Conservation (phyloP, 306 rosid genomes). For the Senna siamea region DNA sequence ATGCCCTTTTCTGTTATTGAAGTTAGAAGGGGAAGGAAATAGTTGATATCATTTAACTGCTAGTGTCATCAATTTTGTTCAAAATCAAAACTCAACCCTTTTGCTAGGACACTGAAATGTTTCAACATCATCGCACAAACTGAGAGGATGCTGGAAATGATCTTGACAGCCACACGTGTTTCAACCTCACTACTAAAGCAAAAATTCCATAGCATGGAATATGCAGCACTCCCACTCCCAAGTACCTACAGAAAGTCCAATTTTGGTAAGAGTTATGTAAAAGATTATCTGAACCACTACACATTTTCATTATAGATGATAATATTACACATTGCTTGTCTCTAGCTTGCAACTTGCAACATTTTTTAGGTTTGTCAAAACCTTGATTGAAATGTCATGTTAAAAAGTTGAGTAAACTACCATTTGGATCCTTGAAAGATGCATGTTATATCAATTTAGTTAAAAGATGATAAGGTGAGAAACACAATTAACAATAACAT, state of each 20-base stretch:
- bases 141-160: slow-evolving; percentile 57
- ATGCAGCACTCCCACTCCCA: slow-evolving; percentile 68
- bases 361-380: no score
- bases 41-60: not conserved
- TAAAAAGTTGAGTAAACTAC: no score
- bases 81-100: not conserved
- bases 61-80: not conserved
- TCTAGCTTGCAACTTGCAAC: no score
- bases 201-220: slow-evolving; percentile 72
- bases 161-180: slow-evolving; percentile 54
- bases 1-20: not conserved
- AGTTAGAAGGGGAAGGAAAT: not conserved
- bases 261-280: no score
- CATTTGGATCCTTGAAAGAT: no score
- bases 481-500: slow-evolving; percentile 37
- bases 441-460: no score
- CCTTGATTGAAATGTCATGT: no score
- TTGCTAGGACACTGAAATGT: not conserved
- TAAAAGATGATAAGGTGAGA: not conserved
- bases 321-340: no score
- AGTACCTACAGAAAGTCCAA: slow-evolving; percentile 64
- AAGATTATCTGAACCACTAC: slow-evolving; percentile 12
- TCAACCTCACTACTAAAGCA: slow-evolving; percentile 64
- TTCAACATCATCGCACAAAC: slow-evolving; percentile 41
- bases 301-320: slow-evolving; percentile 25